Evolutionary conservation across 371 early-diverging fungal genomes (phyloP), one percentile per base, ranked within the genome.

Genomic region (Sporodiniella umbellata): DNA sequence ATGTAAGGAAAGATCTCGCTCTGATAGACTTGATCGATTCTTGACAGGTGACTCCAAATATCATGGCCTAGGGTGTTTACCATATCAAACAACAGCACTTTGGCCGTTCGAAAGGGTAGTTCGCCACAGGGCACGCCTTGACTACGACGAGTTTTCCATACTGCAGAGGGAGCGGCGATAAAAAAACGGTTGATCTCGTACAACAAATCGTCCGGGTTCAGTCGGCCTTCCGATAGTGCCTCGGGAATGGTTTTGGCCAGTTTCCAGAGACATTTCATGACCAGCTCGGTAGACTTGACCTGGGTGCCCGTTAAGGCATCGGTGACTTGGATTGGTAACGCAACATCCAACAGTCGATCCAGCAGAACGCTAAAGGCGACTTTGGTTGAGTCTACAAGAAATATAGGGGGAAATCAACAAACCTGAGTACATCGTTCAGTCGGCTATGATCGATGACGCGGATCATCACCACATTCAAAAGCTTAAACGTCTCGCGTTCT

Each of bases 251-350:
- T 70, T 67, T 95, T 95, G 22, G 95, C 89, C 46, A 94, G 58
- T 56, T 95, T 94, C 97, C 97, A 97, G 42, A 96, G 53, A 50
- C 97, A 97, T 66, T 94, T 94, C 92, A 95, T 93, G 15, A 90
- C 86, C 30, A 94, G 62, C 61, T 95, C 94, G n/a, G 88, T 87
- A 59, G 84, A 89, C 56, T 89, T 88, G 18, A 81, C 64, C 49
- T 90, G 80, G 38, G 75, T 61, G 10, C 79, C 65, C 47, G 71
- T 30, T 33, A 67, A 62, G 1, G 80, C 64, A 43, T 82, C 81
- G 3, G 75, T 71, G 26, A 75, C 72, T 70, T 21, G 80, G 65
- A 0, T 47, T 64, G 35, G 64, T 74, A 42, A 57, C 68, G 58
- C 75, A 72, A 14, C 51, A 62, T 35, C 70, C 76, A 28, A 88